Conservation (phyloP, 129 eudicot species). For the Flaveria bidentis region DNA sequence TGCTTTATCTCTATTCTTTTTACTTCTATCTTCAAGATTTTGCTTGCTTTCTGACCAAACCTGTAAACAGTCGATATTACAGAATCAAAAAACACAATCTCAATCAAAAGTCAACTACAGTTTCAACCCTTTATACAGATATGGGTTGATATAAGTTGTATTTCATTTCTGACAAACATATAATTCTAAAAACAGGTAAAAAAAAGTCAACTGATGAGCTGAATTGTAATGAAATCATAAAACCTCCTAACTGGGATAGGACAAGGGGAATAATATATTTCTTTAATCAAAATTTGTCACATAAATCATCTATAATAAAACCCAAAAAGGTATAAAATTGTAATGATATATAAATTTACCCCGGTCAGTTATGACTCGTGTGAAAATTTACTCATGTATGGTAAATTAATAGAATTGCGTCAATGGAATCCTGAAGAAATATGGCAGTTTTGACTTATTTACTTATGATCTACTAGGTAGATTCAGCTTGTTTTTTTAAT, state of each 20-base stretch:
- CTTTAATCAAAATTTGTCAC: no score
- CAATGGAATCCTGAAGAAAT: background rate
- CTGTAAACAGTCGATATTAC: slow-evolving; percentile 29
- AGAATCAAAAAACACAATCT: background rate
- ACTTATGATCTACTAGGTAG: background rate
- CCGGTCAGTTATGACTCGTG: background rate
- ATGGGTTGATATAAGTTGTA: background rate
- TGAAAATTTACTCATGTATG: background rate
- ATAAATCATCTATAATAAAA: no score
- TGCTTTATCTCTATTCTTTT: slow-evolving; percentile 27
- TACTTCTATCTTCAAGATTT: slow-evolving; percentile 35
- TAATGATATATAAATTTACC: no score
- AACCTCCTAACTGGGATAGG: background rate
- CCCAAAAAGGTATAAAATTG: background rate
- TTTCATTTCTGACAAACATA: no score
- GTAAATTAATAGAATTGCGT: background rate
- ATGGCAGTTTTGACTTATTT: slow-evolving; percentile 3
- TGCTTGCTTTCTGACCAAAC: slow-evolving; percentile 35
- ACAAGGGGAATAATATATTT: no score
- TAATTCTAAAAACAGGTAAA: background rate
- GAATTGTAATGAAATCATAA: no score
- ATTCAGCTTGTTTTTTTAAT: background rate
- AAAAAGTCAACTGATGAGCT: no score
- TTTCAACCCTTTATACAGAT: background rate
- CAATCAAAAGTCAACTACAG: background rate